Evolutionary conservation across 139 green algal genomes (phyloP), one percentile per base, ranked within the genome.

Genomic region (Dunaliella primolecta): DNA sequence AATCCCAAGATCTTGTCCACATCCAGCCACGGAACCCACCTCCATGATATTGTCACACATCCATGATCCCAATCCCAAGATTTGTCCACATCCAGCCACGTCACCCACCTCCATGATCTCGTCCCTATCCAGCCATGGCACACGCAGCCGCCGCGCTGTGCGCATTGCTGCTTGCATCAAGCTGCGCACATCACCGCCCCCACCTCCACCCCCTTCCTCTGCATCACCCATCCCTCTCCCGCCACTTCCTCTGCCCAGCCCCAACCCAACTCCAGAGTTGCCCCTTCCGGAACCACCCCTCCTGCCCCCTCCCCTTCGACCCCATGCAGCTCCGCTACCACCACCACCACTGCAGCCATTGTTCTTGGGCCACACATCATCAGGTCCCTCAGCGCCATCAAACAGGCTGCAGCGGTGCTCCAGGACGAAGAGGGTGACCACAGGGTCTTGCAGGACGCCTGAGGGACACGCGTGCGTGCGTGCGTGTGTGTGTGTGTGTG

Each of bases 121-220:
- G n/a, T 80, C 75, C 27, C 75, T 2, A 2, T 33, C n/a, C 7
- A 27, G 36, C n/a, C 32, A 32, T 30, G 75, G 75, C 75, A 80
- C 75, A 33, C 75, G 75, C 75, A 80, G 75, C 30, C 75, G 75
- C n/a, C 75, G 75, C 75, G 75, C 75, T 11, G 75, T 80, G n/a
- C 75, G 75, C 75, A 38, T 29, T 30, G 36, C n/a, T 30, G 32
- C 7, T 30, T 80, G 75, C 75, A 80, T 29, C n/a, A 29, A 11
- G 29, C 46, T 15, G 15, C 46, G 46, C 46, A 25, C 46, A 7
- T 64, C 46, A 15, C 46, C 15, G 7, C 46, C 46, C 46, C 46
- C 46, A 64, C 46, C 46, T 15, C 7, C 46, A 7, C 46, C 46
- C 46, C 46, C 46, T 15, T 15, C 15, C 7, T 15, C 15, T n/a